Conservation (phyloP, 1,284 basidiomycete species). For the Entoloma clypeatum region DNA sequence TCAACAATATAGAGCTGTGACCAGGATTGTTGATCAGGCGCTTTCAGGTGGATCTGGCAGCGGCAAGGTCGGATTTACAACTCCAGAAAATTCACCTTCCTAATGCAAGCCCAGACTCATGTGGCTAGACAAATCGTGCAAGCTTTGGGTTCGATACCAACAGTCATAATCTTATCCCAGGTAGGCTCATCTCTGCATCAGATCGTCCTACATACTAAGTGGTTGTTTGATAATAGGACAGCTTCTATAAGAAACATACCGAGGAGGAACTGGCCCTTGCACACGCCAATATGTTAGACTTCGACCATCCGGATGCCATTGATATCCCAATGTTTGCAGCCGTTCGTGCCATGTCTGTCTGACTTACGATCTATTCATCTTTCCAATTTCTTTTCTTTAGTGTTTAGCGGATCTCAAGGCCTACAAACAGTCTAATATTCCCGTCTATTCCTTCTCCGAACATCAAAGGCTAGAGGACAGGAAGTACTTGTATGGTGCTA, state of each 20-base stretch:
- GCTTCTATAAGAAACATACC: constrained; percentile 86
- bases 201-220: neutral
- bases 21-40: neutral
- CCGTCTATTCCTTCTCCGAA: constrained; percentile 89
- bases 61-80: constrained; percentile 70
- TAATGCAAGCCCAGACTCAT: constrained; percentile 59
- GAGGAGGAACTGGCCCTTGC: constrained; percentile 79
- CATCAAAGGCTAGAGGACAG: constrained; percentile 87
- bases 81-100: neutral
- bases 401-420: constrained; percentile 83
- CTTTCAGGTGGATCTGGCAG: constrained; percentile 81
- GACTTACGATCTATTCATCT: neutral
- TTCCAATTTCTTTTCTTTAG: constrained; percentile 35
- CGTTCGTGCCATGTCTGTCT: constrained; percentile 40
- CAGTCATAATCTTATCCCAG: constrained; percentile 86
- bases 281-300: constrained; percentile 82
- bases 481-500: constrained; percentile 92
- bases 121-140: constrained; percentile 88
- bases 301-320: constrained; percentile 93
- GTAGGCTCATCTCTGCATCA: constrained; percentile 31
- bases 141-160: constrained; percentile 79
- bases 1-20: constrained; percentile 8
- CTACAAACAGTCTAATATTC: constrained; percentile 81
- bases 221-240: constrained; percentile 54
- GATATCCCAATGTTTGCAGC: constrained; percentile 85